phyloP scores from a whole-genome alignment of 179 eudicot species.

The Spinacia oleracea region DNA sequence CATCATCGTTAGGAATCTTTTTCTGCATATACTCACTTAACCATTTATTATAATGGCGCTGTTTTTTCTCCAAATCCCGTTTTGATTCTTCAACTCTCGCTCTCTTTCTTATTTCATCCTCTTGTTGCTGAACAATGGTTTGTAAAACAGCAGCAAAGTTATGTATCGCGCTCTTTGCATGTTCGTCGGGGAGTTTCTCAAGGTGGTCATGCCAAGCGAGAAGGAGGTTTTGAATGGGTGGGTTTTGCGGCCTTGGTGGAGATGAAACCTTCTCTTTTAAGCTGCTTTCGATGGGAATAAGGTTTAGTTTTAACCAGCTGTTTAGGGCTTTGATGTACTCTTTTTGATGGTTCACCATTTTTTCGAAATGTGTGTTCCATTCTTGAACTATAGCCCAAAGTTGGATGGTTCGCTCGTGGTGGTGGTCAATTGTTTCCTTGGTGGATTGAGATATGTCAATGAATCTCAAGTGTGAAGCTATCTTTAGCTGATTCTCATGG shows the following conservation, averaged over 20 bases:
- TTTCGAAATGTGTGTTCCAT: slow-evolving; percentile 69
- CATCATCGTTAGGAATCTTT: slow-evolving; percentile 50
- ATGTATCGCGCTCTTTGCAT: slow-evolving; percentile 60
- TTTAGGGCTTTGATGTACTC: slow-evolving; percentile 65
- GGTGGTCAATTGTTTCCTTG: slow-evolving; percentile 65
- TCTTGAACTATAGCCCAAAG: slow-evolving; percentile 52
- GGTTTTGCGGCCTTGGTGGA: slow-evolving; percentile 59
- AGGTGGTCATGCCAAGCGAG: slow-evolving; percentile 68
- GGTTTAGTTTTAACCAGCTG: slow-evolving; percentile 74
- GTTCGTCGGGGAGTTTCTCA: slow-evolving; percentile 77
- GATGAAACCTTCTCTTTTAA: slow-evolving; percentile 79
- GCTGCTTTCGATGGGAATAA: slow-evolving; percentile 81
- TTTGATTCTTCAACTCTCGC: slow-evolving; percentile 62
- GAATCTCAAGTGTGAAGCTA: slow-evolving; percentile 39
- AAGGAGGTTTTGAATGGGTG: slow-evolving; percentile 70
- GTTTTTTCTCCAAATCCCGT: slow-evolving; percentile 51
- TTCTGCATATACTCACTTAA: slow-evolving; percentile 48
- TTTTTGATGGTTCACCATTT: slow-evolving; percentile 68
- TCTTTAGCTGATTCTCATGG: slow-evolving; percentile 56
- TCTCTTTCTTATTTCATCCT: slow-evolving; percentile 58
- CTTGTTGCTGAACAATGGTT: slow-evolving; percentile 62
- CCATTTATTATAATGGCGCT: slow-evolving; percentile 68
- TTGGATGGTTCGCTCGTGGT: slow-evolving; percentile 63
- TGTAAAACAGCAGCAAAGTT: slow-evolving; percentile 58
- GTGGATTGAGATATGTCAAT: slow-evolving; percentile 67